Evolutionary conservation across 352 stramenopile genomes (phyloP).

Genomic region (Blastocystis sp.): DNA sequence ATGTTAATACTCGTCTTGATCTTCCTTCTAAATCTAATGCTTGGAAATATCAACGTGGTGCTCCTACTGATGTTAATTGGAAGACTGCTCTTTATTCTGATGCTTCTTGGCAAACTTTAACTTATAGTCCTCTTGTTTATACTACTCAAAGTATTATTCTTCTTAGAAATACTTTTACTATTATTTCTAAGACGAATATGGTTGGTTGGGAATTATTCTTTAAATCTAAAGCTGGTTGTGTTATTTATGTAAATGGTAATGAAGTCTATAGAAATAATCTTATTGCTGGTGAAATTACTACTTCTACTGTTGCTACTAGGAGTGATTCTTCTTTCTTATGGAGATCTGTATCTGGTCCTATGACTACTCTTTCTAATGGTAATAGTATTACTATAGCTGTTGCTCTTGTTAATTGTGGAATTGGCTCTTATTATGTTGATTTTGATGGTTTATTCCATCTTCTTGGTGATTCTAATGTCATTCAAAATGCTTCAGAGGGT

Average conservation of each 20-base stretch:
- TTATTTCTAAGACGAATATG: neutral
- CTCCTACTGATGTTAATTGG: conserved; percentile 1
- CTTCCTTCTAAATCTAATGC: no score
- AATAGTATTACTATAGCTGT: conserved; percentile 1
- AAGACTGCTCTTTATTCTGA: neutral
- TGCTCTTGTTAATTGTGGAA: neutral
- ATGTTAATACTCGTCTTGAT: no score
- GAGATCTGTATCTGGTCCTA: neutral
- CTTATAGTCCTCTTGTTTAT: neutral
- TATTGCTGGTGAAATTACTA: conserved; percentile 2
- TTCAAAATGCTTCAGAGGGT: neutral
- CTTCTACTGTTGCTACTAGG: neutral
- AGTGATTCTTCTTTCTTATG: neutral
- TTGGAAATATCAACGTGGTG: no score
- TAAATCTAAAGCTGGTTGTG: neutral
- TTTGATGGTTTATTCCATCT: conserved; percentile 14
- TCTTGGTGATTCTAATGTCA: no score
- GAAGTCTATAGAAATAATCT: conserved; percentile 6
- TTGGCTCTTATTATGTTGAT: neutral
- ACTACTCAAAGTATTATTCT: neutral
- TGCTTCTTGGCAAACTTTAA: neutral
- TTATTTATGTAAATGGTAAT: conserved; percentile 17
- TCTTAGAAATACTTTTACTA: conserved; percentile 3
- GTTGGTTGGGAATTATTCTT: conserved; percentile 6
- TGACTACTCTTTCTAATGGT: neutral